Evolutionary conservation across 1,139 yeast species (phyloP), one percentile per base, ranked within the genome.

Genomic region (Blastobotrys elegans): DNA sequence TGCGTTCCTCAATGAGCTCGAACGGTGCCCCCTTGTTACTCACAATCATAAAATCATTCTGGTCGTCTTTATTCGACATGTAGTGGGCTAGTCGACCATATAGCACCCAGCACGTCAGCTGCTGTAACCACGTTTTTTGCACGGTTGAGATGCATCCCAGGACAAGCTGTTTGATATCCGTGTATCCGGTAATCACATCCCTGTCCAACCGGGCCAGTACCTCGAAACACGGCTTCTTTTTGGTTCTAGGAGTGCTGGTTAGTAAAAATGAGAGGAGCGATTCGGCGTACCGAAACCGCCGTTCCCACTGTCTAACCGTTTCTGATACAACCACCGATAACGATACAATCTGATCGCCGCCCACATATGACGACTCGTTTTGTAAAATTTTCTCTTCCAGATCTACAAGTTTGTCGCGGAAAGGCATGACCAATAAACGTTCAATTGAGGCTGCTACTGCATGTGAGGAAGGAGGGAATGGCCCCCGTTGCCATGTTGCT

Each of bases 81-180:
- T 45, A 52, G n/a, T 24, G 47, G 34, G 55, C 50, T 17, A 53
- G 43, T 33, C 56, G 51, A 5, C 65, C 65, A 43, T 61, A 61
- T n/a, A 58, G 43, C 7, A 57, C 49, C 65, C 64, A 61, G 14
- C 59, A 50, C 32, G 56, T 40, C 13, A 59, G 48, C 42, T 55
- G 56, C 13, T 49, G 53, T 26, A 59, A 47, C 64, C 64, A 61
- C 13, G 53, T 52, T 17, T 48, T 46, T 29, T 57, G 57, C 11
- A 57, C 59, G 4, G 55, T 55, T n/a, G 50, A 26, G 17, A 59
- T 41, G 17, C 60, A 55, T 1, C 46, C 46, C 8, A 39, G 30
- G 7, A 58, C 52, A 22, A 59, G 35, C 7, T 20, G 41, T 22
- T 53, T 50, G 11, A 61, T 52, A 16, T 56, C 57, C 4, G 39